Percentiles rank a stretch among this genome's conserved stretches.
Conservation (phyloP, 176 grass and related monocot species). For the Bolboschoenus planiculmis region DNA sequence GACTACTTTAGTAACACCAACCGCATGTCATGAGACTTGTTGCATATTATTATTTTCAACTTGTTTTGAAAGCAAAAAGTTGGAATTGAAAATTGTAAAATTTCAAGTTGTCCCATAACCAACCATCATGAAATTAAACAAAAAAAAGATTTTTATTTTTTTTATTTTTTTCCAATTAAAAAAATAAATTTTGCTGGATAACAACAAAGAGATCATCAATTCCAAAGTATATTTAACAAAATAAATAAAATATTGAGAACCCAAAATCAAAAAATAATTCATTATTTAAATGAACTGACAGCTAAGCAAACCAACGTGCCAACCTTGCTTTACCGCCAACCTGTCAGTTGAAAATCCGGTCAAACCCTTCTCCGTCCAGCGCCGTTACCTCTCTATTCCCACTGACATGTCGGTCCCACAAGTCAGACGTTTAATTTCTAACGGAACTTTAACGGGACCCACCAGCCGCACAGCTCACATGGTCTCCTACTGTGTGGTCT, state of each 20-base stretch:
- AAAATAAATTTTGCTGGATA: not conserved
- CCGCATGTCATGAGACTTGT: not conserved
- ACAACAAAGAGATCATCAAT: not conserved
- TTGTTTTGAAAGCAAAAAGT: not conserved
- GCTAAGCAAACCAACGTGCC: slow-evolving; percentile 47
- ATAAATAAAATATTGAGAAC: not conserved
- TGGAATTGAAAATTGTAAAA: too few relatives aligned
- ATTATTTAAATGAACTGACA: slow-evolving; percentile 22
- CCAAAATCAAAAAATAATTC: not conserved
- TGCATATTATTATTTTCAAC: not conserved
- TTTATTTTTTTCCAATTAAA: not conserved
- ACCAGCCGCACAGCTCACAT: slow-evolving; percentile 39
- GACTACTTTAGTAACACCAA: not conserved
- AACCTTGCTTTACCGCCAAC: slow-evolving; percentile 15
- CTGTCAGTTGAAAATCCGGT: slow-evolving; percentile 23
- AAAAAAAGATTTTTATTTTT: not conserved
- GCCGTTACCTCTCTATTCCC: not conserved
- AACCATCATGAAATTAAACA: too few relatives aligned
- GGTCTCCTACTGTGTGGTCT: not conserved
- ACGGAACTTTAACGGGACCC: not conserved
- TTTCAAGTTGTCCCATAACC: too few relatives aligned
- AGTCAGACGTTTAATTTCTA: not conserved
- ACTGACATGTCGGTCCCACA: not conserved
- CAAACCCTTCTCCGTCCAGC: not conserved
- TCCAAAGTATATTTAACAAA: slow-evolving; percentile 1